These are phyloP conservation scores for Phytophthora multivora DNA, from an alignment of 352 stramenopile genomes.

Conservation along the genomic window DNA sequence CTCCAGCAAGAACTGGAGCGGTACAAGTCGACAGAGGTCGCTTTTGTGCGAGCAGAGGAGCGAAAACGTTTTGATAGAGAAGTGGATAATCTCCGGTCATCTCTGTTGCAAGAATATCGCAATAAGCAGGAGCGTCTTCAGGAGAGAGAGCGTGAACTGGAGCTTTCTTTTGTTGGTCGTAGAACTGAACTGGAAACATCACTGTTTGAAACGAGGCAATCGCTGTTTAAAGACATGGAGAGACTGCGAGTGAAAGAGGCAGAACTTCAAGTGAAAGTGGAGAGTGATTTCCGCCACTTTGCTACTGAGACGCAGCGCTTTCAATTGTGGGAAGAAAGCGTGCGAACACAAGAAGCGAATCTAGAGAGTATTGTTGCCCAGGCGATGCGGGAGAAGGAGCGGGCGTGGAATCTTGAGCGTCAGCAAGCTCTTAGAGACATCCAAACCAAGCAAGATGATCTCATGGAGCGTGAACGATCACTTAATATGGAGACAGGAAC, in stretches of 20 bases:
- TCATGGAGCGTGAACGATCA: constrained; percentile 35
- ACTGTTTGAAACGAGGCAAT: constrained; percentile 69
- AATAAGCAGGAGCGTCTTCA: constrained; percentile 50
- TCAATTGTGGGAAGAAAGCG: constrained; percentile 50
- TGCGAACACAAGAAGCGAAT: constrained; percentile 53
- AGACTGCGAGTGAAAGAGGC: constrained; percentile 56
- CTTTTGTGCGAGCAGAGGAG: constrained; percentile 64
- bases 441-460: constrained; percentile 37
- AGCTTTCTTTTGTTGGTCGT: constrained; percentile 55
- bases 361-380: constrained; percentile 46
- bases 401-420: constrained; percentile 48
- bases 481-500: constrained; percentile 28
- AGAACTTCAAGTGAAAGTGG: constrained; percentile 52
- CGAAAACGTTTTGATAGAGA: constrained; percentile 57
- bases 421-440: constrained; percentile 32
- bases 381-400: constrained; percentile 55
- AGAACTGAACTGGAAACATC: constrained; percentile 62
- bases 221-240: constrained; percentile 72
- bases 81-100: constrained; percentile 43
- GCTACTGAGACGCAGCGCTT: constrained; percentile 51
- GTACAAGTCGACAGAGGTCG: constrained; percentile 60
- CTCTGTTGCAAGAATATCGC: constrained; percentile 56
- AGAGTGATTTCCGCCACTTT: constrained; percentile 52
- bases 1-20: constrained; percentile 59
- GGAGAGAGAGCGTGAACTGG: constrained; percentile 65